phyloP scores from a whole-genome alignment of 768 basidiomycete genomes.

The Candolleomyces aberdarensis region DNA sequence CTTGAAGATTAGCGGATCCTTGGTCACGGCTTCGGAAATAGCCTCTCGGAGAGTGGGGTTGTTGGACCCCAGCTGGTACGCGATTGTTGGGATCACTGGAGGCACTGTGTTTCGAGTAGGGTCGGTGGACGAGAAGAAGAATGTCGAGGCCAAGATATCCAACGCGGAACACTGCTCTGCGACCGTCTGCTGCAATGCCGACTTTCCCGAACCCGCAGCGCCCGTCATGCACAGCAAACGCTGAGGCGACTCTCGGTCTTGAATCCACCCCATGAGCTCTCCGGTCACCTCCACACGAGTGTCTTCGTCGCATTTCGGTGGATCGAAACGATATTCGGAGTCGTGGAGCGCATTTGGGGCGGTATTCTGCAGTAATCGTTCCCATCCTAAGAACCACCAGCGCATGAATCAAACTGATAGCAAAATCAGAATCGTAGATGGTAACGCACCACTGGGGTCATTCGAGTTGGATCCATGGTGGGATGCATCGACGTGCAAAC shows the following conservation, averaged over 20 bases:
- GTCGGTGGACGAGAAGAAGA: slow-evolving; percentile 5
- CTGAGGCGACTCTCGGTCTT: not conserved
- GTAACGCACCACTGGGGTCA: too few species aligned
- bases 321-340: not conserved
- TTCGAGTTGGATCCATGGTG: too few species aligned
- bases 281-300: not conserved
- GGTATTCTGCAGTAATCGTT: not conserved
- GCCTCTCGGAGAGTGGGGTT: not conserved
- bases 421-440: too few species aligned
- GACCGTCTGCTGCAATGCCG: not conserved
- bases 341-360: slow-evolving; percentile 2
- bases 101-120: not conserved
- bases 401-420: too few species aligned
- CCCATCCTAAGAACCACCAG: not conserved
- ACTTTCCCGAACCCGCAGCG: slow-evolving; percentile 4
- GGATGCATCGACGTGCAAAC: too few species aligned
- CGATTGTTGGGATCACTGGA: slow-evolving; percentile 9
- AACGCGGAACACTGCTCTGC: not conserved
- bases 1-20: not conserved
- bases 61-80: slow-evolving; percentile 5
- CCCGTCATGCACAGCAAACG: slow-evolving; percentile 3
- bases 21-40: not conserved
- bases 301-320: not conserved
- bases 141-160: not conserved
- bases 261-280: not conserved